Evolutionary conservation across 345 rosid species (phyloP).

Genomic region (Raphanus sativus): DNA sequence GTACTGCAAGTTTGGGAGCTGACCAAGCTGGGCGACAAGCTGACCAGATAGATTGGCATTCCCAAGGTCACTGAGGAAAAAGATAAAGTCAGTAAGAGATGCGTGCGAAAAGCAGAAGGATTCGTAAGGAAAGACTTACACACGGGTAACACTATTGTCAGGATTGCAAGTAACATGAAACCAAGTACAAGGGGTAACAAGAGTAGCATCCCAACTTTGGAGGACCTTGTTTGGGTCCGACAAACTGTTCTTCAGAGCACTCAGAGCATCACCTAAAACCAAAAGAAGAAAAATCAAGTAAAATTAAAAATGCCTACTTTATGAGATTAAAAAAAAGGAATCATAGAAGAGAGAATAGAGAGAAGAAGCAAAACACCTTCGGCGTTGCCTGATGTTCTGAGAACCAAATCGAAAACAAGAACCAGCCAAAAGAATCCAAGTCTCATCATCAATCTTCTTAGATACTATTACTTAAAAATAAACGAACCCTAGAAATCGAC

Average conservation of each 20-base stretch:
- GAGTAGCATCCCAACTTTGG: conserved; percentile 94
- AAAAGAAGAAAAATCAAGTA: background rate
- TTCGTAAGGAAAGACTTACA: conserved; percentile 54
- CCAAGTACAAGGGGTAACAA: conserved; percentile 92
- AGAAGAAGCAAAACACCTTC: conserved; percentile 53
- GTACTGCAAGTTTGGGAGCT: conserved; percentile 77
- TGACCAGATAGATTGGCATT: conserved; percentile 45
- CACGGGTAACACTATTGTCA: conserved; percentile 82
- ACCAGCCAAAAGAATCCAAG: conserved; percentile 46
- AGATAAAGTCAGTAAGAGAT: background rate
- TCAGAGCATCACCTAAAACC: conserved; percentile 73
- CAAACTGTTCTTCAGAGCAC: conserved; percentile 64
- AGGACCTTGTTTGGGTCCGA: conserved; percentile 78
- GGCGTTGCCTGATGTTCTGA: conserved; percentile 57
- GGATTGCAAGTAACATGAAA: conserved; percentile 83
- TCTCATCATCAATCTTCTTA: conserved; percentile 24
- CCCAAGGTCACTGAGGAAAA: conserved; percentile 46
- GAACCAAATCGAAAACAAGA: conserved; percentile 47
- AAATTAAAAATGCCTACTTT: background rate
- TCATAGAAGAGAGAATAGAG: background rate
- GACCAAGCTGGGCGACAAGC: conserved; percentile 45
- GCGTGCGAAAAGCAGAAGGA: background rate
- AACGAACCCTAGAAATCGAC: conserved; percentile 27
- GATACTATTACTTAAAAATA: background rate
- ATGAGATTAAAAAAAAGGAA: background rate